phyloP scores from a whole-genome alignment of 352 stramenopile genomes.

The Phytophthora rubi region DNA sequence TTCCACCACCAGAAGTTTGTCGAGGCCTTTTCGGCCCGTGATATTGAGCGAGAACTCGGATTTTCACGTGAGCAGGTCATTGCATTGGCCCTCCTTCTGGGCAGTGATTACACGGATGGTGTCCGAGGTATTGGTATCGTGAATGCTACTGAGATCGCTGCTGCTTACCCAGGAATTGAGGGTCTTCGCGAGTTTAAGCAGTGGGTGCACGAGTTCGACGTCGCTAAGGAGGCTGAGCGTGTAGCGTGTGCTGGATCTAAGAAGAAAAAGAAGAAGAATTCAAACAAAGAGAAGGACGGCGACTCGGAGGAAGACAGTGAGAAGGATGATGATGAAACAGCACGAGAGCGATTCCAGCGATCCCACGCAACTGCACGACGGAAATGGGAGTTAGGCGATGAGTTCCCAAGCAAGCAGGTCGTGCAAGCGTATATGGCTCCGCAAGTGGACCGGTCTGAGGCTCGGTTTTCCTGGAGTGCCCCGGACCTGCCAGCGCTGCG shows the following conservation, averaged over 20 bases:
- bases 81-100: conserved; percentile 92
- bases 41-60: conserved; percentile 93
- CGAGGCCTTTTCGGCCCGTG: conserved; percentile 95
- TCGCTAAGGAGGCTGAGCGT: conserved; percentile 59
- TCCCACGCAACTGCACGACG: conserved; percentile 92
- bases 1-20: conserved; percentile 99
- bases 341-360: conserved; percentile 86
- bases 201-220: conserved; percentile 75
- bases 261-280: conserved; percentile 60
- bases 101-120: conserved; percentile 96
- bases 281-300: conserved; percentile 33
- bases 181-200: conserved; percentile 84
- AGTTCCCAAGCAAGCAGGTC: conserved; percentile 94
- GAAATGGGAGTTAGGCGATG: conserved; percentile 92
- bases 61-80: conserved; percentile 94
- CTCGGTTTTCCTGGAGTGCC: conserved; percentile 93
- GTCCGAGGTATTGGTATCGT: conserved; percentile 85
- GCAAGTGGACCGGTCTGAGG: conserved; percentile 82
- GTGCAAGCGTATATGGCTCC: conserved; percentile 95
- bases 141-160: conserved; percentile 83
- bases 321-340: conserved; percentile 53
- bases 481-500: conserved; percentile 90
- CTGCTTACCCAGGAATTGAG: conserved; percentile 85
- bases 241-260: conserved; percentile 25
- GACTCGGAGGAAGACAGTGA: conserved; percentile 29